Percentiles rank a stretch among this genome's conserved stretches.
Conservation (phyloP, 306 rosid species). For the Vigna mungo region DNA sequence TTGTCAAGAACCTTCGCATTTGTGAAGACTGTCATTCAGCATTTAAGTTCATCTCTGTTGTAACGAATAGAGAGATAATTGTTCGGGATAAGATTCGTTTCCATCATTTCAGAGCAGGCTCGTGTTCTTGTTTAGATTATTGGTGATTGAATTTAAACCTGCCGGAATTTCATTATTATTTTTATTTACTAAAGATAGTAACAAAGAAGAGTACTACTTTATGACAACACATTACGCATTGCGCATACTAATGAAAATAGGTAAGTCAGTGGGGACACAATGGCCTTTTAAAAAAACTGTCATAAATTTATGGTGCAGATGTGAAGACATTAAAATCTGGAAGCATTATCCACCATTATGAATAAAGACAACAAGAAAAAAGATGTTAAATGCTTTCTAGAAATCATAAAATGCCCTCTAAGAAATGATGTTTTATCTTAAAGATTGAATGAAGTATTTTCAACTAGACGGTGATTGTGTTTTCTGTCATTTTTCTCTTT, state of each 20-base stretch:
- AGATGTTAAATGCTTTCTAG: too few species aligned
- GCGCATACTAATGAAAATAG: too few species aligned
- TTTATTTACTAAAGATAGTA: background rate
- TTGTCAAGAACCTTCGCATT: constrained; percentile 87
- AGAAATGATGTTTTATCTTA: too few species aligned
- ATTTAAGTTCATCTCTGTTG: constrained; percentile 70
- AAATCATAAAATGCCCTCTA: too few species aligned
- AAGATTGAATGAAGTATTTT: background rate
- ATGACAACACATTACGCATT: too few species aligned
- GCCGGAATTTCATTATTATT: constrained; percentile 24
- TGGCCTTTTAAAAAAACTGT: too few species aligned
- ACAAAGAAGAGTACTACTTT: background rate
- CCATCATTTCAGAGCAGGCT: constrained; percentile 81
- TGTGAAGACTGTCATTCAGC: constrained; percentile 96
- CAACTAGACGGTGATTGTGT: background rate
- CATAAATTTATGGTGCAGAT: too few species aligned
- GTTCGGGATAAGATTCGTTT: constrained; percentile 87
- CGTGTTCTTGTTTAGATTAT: constrained; percentile 80
- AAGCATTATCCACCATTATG: too few species aligned
- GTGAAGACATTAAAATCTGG: too few species aligned
- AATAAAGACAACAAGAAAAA: too few species aligned
- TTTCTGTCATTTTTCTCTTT: background rate
- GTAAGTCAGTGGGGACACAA: too few species aligned
- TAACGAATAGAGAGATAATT: constrained; percentile 71
- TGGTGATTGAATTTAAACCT: constrained; percentile 61